phyloP scores from a whole-genome alignment of 495 filamentous ascomycete genomes.

The Penicillium manginii region DNA sequence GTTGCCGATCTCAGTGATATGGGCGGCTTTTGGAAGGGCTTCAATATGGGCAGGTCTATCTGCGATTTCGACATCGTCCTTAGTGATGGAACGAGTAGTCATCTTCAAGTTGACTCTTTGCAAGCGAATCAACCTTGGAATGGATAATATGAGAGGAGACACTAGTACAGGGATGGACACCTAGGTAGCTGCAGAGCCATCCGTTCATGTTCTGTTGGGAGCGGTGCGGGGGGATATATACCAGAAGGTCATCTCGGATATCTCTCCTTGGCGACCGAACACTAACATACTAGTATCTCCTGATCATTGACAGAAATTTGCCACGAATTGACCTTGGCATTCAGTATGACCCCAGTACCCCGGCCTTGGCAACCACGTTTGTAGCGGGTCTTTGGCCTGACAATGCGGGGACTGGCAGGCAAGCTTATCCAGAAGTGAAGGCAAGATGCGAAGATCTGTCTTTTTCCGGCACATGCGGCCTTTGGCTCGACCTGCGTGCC shows the following conservation, averaged over 20 bases:
- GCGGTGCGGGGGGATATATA: conserved; percentile 14
- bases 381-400: conserved; percentile 1
- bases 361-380: conserved; percentile 12
- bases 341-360: conserved; percentile 12
- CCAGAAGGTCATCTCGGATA: conserved; percentile 13
- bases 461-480: neutral
- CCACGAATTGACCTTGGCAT: neutral
- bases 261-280: conserved; percentile 7
- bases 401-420: conserved; percentile 9
- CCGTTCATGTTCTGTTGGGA: neutral
- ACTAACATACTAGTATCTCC: neutral
- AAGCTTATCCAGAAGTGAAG: conserved; percentile 5
- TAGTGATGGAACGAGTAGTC: conserved; percentile 9
- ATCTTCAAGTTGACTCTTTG: conserved; percentile 7
- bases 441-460: neutral
- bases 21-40: conserved; percentile 13
- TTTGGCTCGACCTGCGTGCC: neutral
- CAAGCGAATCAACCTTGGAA: neutral
- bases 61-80: conserved; percentile 16
- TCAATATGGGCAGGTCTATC: conserved; percentile 17
- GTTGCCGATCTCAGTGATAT: conserved; percentile 21
- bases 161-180: neutral
- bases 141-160: too few species aligned
- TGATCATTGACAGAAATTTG: neutral
- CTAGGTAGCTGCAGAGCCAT: neutral